Evolutionary conservation across 2,329 filamentous ascomycete genomes (phyloP), one percentile per base, ranked within the genome.

Genomic region (Pseudopyrenochaeta lycopersici): DNA sequence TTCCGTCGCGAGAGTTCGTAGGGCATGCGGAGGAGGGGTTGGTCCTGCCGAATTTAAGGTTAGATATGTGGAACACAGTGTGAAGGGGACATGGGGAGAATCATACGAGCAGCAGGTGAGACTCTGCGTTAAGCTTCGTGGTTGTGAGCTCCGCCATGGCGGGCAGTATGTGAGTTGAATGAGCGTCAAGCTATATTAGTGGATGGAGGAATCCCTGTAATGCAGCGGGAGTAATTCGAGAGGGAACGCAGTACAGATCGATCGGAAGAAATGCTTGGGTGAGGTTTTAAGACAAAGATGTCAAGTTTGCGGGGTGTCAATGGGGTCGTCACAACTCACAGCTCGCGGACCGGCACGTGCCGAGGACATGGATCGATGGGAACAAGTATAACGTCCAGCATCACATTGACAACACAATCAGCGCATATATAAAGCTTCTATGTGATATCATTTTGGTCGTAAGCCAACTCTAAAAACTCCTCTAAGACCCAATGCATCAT

Each of bases 1-100:
- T 96, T 98, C 75, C 95, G 94, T 50, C 92, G 90, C 18, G 96
- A 88, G 52, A 97, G 89, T 74, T 98, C 95, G 77, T 94, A 90
- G 15, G 95, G 95, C 18, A 98, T 87, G 30, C 93, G 92, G 63
- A 99, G 87, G 62, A 98, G 90, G 3, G 94, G 90, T 84, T 98
- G 94, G 72, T 99, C 95, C 92, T 94, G 62, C 1, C n/a, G 3
- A 52, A 30, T 47, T 38, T 40, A 47, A 29, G 27, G 5, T 39
- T 46, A 9, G 52, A 40, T 12, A 29, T 31, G 4, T 18, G 11
- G 6, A n/a, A 15, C n/a, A 3, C 14, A 18, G 18, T 49, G 42
- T 29, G 32, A 9, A 29, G 30, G 31, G 9, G 36, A 31, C 36
- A 23, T 42, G 18, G 39, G 11, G 15, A 27, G n/a, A 33, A 38